A percentile compares a stretch with the other conserved stretches of the same genome.
Conservation (phyloP, 2,329 filamentous ascomycete genomes). For the Aspergillus sp. region DNA sequence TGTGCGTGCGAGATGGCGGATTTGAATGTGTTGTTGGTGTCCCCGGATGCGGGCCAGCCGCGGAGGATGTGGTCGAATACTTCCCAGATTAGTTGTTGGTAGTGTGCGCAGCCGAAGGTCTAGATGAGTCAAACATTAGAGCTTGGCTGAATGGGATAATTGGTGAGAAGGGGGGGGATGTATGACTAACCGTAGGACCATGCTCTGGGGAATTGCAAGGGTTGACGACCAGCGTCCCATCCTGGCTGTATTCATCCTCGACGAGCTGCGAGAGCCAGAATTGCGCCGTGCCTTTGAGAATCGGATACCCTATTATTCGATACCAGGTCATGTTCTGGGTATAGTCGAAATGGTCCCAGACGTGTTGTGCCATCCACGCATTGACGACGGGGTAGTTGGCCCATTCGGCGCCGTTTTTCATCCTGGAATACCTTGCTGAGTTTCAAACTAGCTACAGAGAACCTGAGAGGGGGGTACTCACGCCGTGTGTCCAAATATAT, state of each 20-base stretch:
- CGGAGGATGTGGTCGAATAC: conserved; percentile 41
- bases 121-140: not conserved
- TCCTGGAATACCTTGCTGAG: conserved; percentile 17
- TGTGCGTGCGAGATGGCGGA: conserved; percentile 8
- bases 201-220: conserved; percentile 61
- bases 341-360: conserved; percentile 59
- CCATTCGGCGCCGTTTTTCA: conserved; percentile 46
- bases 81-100: conserved; percentile 34
- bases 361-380: conserved; percentile 62
- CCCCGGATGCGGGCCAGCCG: conserved; percentile 32
- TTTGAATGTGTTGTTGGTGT: conserved; percentile 21
- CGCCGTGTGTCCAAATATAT: conserved; percentile 58
- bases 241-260: conserved; percentile 50
- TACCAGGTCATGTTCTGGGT: conserved; percentile 50
- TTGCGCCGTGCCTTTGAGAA: conserved; percentile 54
- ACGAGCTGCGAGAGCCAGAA: conserved; percentile 59
- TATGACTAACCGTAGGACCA: conserved; percentile 42
- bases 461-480: not conserved
- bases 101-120: conserved; percentile 27
- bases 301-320: conserved; percentile 48
- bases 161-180: not conserved
- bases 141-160: not conserved
- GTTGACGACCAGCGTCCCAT: conserved; percentile 56
- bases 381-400: conserved; percentile 41
- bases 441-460: too few species aligned